Evolutionary conservation across 1,284 basidiomycete genomes (phyloP), one percentile per base, ranked within the genome.

Genomic region (Anthracocystis setariae): DNA sequence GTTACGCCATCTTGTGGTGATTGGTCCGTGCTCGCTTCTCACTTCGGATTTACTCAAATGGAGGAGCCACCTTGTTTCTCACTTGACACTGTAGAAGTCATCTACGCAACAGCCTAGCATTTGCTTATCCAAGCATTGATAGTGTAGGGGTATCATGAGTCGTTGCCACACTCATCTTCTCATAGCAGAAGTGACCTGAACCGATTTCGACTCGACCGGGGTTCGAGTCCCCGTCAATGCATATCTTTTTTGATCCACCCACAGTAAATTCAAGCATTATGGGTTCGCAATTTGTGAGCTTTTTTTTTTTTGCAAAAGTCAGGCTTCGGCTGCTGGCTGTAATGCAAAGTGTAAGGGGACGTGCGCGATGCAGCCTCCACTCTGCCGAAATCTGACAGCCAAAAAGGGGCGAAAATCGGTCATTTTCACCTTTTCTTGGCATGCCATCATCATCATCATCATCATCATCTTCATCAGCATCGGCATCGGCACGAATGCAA

Each of bases 181-280:
- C 9, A 4, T 10, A 20, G 8, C 20, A 45, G 32, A 46, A 42
- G 49, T 62, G 54, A 56, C 38, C 50, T n/a, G 18, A 37, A 47
- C 56, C 46, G 61, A 57, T 67, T 67, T 37, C 70, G 70, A 63
- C 70, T 69, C 64, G 69, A 72, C 69, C 69, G 69, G 69, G 69
- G 69, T 72, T 72, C 69, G 69, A 72, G 63, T 72, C 69, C 69
- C 69, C 69, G 69, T 72, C 69, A 67, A 72, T 72, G 69, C 69
- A 72, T 37, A 46, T 32, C 12, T 62, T 53, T 62, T 56, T 58
- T n/a, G 8, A 44, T 40, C 35, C 20, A 13, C 21, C 20, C 18
- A n/a, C n/a, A n/a, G n/a, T n/a, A n/a, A n/a, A n/a, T n/a, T n/a
- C n/a, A n/a, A n/a, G n/a, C n/a, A n/a, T 42, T 42, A 21, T 42